Percentiles rank a stretch among this genome's conserved stretches.
Conservation (phyloP, 2,329 filamentous ascomycete genomes). For the Cryphonectria nitschkei region DNA sequence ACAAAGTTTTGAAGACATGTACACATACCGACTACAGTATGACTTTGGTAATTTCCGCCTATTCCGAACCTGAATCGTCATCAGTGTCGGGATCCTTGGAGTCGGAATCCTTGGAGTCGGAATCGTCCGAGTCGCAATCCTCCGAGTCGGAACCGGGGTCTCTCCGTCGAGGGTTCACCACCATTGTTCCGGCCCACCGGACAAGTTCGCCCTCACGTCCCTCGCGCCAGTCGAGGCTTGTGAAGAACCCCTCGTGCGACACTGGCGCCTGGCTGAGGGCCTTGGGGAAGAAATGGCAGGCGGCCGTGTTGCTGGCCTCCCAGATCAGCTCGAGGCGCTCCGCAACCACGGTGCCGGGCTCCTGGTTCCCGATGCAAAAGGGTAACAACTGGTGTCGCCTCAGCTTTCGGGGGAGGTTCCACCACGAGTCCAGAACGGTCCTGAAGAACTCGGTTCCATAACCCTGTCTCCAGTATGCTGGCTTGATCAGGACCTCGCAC, state of each 20-base stretch:
- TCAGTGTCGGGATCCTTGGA: background rate
- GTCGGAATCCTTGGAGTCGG: background rate
- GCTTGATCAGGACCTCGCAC: slow-evolving; percentile 23
- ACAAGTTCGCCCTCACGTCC: slow-evolving; percentile 20
- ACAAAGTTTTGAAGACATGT: background rate
- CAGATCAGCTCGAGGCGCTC: slow-evolving; percentile 24
- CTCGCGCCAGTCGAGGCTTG: slow-evolving; percentile 22
- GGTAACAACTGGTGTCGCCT: slow-evolving; percentile 25
- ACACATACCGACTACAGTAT: background rate
- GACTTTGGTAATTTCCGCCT: background rate
- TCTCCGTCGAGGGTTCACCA: slow-evolving; percentile 10
- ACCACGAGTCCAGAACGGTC: slow-evolving; percentile 26
- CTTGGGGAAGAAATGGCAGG: slow-evolving; percentile 20
- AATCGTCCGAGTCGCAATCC: background rate
- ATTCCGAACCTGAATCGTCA: background rate
- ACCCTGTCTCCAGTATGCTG: slow-evolving; percentile 20
- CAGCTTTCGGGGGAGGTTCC: slow-evolving; percentile 25
- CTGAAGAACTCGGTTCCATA: slow-evolving; percentile 27
- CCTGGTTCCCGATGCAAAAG: slow-evolving; percentile 10
- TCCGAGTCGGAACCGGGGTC: background rate
- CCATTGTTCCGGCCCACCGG: slow-evolving; percentile 14
- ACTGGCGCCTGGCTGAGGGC: slow-evolving; percentile 8
- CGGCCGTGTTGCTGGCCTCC: slow-evolving; percentile 22
- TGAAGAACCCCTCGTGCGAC: slow-evolving; percentile 18
- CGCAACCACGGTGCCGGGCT: slow-evolving; percentile 18